Evolutionary conservation across 345 rosid species (phyloP), one percentile per base, ranked within the genome.

Genomic region (Populus deltoides): DNA sequence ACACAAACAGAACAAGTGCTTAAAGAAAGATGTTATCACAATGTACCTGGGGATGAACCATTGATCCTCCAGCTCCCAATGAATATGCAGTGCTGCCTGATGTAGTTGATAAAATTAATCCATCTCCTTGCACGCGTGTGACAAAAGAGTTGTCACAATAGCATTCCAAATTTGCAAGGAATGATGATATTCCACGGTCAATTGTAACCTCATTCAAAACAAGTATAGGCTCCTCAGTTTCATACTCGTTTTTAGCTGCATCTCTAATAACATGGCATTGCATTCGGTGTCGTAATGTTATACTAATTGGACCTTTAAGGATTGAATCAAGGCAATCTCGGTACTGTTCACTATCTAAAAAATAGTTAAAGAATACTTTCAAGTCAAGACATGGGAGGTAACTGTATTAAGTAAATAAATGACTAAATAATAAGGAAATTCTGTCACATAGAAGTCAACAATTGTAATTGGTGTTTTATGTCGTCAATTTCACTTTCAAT

Each of bases 31-130:
- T 6, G 55, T 29, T 12, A 16, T 20, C 36, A 43, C 4, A 55
- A 83, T n/a, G 59, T 84, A 91, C 99, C 97, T 97, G 98, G 17
- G 99, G 99, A 81, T 97, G 99, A 74, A 97, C 99, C 98, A 97
- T 94, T 77, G 99, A 97, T 68, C 99, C 99, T 76, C 99, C 99
- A 70, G 98, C 98, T 17, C 98, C 99, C 80, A 97, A 88, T 7
- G 99, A 97, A 80, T 97, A 97, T 55, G 99, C 99, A 29, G 99
- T 97, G 87, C 99, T 97, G 61, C 99, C 99, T 72, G 99, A 94
- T 75, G 99, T 97, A 12, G 99, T 97, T 38, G 99, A 88, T 53
- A 97, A 81, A 78, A 97, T 97, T 13, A 97, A 84, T 71, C 99
- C 99, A 69, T 94, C 98, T 71, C 99, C 99, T 94, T 97, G 99